These are phyloP conservation scores for Microthlaspi erraticum DNA, from an alignment of 345 rosid genomes.

Conservation along the genomic window DNA sequence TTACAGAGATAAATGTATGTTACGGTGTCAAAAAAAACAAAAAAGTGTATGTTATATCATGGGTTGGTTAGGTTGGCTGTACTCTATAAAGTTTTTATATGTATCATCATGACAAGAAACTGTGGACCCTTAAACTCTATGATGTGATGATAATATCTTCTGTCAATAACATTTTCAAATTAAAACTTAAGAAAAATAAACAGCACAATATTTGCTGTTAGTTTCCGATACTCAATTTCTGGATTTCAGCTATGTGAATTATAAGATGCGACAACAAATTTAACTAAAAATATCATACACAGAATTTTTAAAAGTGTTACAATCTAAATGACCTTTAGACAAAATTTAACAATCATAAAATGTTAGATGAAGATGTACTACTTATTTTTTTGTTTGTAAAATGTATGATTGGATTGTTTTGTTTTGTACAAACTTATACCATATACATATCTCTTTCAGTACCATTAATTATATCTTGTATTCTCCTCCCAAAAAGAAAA, in stretches of 20 bases:
- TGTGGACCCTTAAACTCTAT: constrained; percentile 39
- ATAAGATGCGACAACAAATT: not conserved
- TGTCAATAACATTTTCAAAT: constrained; percentile 12
- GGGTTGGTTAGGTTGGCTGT: constrained; percentile 44
- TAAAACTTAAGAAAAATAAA: not conserved
- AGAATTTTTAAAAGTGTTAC: not conserved
- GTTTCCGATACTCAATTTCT: not conserved
- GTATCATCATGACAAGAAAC: constrained; percentile 34
- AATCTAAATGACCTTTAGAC: not conserved
- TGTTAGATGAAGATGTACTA: constrained; percentile 7
- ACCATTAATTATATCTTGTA: constrained; percentile 7
- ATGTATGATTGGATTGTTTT: not conserved
- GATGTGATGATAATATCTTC: constrained; percentile 42
- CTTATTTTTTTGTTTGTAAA: not conserved
- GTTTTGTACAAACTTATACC: constrained; percentile 11
- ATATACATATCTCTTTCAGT: not conserved
- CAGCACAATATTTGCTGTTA: not conserved
- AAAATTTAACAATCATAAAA: not conserved
- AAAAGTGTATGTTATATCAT: constrained; percentile 23
- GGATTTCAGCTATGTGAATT: not conserved
- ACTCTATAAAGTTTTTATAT: constrained; percentile 43
- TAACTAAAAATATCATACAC: not conserved
- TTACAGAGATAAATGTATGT: constrained; percentile 7
- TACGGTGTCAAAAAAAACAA: no score
- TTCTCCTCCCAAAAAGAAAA: not conserved